Base-by-base conservation (phyloP, 2,329 filamentous ascomycete species). In the Diplocarpon rosae region DNA sequence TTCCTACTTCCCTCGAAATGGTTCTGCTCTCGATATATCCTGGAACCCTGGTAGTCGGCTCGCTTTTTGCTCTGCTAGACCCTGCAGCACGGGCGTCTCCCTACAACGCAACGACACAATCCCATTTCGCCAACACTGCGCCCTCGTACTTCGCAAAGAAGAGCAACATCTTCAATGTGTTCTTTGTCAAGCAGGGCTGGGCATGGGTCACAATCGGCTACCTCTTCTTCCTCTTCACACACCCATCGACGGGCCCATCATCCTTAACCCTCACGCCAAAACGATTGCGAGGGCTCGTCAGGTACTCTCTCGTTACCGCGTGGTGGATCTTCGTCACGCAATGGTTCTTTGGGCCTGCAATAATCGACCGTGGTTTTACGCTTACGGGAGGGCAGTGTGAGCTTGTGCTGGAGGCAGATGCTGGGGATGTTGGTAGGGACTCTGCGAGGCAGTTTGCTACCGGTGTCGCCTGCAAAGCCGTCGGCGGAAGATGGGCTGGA, bases 101-200 rank as follows among this genome's bases (percentile, higher is more conserved):
- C 3, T 87, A 86, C 69, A 76, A 79, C 52, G 63, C 70, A 2
- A 58, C 66, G 33, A 64, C 72, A 17, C 83, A 88, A 59, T 74
- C 82, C 11, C 82, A 85, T 64, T 64, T 70, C 3, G 71, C 70
- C 37, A 66, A 69, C 64, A 63, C 70, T 4, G 76, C 82, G 40
- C 85, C 85, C 2, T 82, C 75, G 61, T 98, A 96, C 70, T 98
- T 98, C 63, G 90, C 92, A 37, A 83, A 83, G 56, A 98, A 98
- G 66, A 75, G 79, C 63, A 98, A 98, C 67, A 57, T 95, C 42
- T 84, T 96, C 74, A 98, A 98, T 62, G 65, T 84, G 37, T 75
- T 88, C 57, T 98, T 96, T 60, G 92, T 98, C 59, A 98, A 98
- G 71, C 72, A 85, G 43, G 90, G 90, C 49, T 98, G 92, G 92